Evolutionary conservation across 108 stramenopile genomes (phyloP), one percentile per base, ranked within the genome.

Genomic region (Discostella stelligeroides): DNA sequence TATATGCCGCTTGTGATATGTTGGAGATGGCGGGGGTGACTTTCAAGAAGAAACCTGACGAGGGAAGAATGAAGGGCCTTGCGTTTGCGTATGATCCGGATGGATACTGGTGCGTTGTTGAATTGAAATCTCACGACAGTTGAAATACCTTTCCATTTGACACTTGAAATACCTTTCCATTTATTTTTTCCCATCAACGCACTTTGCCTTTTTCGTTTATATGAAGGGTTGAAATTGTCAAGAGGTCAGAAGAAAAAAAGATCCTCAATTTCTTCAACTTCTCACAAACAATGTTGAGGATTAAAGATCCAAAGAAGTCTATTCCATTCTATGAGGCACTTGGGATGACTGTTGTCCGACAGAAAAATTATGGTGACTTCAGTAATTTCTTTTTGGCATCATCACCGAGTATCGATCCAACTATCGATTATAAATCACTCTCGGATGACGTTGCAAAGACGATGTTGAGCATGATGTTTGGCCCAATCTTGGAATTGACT

Each of bases 1-100:
- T 98, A 21, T 91, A 98, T 71, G 83, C 76, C 1, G 81, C 86
- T 1, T 91, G 87, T 47, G 89, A 67, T n/a, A 76, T 77, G 51
- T 84, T 98, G 38, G 92, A 94, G 70, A 65, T 58, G 64, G 83
- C 81, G 1, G 96, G 94, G 7, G 96, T 94, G 4, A 65, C 70
- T 0, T 98, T 98, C 74, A 88, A 97, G 70, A 98, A 98, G 84
- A 96, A 91, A 73, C 98, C 98, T 13, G 88, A 92, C 68, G 97
- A 96, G 62, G 97, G 95, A 28, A 73, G 88, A 30, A 90, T 93
- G 89, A 90, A 88, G 50, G 90, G 97, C 0, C 68, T 98, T 24
- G 97, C 97, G 24, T 98, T 98, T 82, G 95, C 87, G 14, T 89
- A 95, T 49, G 93, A 94, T 68, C 92, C 95, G 9, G 95, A 96